Percentiles rank a stretch among this genome's conserved stretches.
phyloP scores from a whole-genome alignment of 2,329 filamentous ascomycete species.

The Mariannaea sp. region DNA sequence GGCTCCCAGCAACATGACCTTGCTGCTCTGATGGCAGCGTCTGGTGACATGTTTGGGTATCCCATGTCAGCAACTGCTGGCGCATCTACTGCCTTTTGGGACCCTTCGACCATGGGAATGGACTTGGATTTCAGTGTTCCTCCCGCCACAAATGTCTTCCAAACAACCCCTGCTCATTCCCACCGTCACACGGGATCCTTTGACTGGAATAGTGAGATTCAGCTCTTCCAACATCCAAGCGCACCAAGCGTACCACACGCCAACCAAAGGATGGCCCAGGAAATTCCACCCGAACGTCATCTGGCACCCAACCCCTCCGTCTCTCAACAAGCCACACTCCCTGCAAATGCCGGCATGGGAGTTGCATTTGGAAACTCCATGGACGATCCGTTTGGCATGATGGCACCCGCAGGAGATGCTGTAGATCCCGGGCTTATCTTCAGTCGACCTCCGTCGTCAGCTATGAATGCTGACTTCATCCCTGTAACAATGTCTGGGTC shows the following conservation, averaged over 20 bases:
- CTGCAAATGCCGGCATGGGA: conserved; percentile 42
- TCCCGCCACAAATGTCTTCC: conserved; percentile 49
- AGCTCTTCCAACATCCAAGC: conserved; percentile 58
- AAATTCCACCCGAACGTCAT: conserved; percentile 49
- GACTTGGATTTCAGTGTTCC: conserved; percentile 61
- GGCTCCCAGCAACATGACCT: conserved; percentile 57
- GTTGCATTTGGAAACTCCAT: conserved; percentile 50
- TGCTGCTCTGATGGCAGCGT: conserved; percentile 51
- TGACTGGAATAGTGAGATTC: conserved; percentile 61
- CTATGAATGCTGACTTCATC: conserved; percentile 48
- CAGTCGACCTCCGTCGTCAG: conserved; percentile 55
- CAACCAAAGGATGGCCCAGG: conserved; percentile 45
- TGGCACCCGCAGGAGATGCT: conserved; percentile 51
- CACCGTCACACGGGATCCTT: conserved; percentile 57
- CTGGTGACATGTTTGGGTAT: conserved; percentile 63
- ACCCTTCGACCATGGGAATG: conserved; percentile 61
- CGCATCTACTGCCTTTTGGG: conserved; percentile 61
- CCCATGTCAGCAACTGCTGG: conserved; percentile 63
- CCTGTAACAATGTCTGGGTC: conserved; percentile 37
- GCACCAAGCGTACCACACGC: conserved; percentile 34
- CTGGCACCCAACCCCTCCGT: conserved; percentile 57
- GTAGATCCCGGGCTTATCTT: conserved; percentile 66
- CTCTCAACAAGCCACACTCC: conserved; percentile 33
- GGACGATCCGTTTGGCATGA: conserved; percentile 58
- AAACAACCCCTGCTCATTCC: conserved; percentile 37